phyloP scores from a whole-genome alignment of 108 stramenopile species.

The Aurantiochytrium sp. region DNA sequence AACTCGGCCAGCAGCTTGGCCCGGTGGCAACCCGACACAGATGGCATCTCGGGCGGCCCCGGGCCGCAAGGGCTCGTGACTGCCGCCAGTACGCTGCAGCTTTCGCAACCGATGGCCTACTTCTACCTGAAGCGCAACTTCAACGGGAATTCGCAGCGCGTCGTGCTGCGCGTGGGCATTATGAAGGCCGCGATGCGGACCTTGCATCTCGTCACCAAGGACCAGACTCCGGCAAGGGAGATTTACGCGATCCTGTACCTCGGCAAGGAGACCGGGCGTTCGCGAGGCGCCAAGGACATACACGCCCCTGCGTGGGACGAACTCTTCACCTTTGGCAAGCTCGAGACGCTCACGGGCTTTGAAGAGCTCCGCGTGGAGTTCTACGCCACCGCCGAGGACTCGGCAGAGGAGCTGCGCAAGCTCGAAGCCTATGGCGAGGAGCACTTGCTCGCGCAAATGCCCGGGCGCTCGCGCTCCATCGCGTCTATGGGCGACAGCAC shows the following conservation, averaged over 20 bases:
- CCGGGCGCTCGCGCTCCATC: too few relatives aligned
- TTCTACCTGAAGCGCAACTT: slow-evolving; percentile 16
- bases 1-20: not conserved
- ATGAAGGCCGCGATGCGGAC: not conserved
- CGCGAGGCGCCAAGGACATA: not conserved
- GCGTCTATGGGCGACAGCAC: too few relatives aligned
- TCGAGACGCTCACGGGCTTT: not conserved
- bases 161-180: slow-evolving; percentile 4
- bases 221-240: not conserved
- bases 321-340: slow-evolving; percentile 22
- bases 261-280: not conserved
- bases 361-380: slow-evolving; percentile 11
- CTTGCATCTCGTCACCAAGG: not conserved
- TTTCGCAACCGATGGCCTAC: slow-evolving; percentile 1
- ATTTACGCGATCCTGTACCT: not conserved
- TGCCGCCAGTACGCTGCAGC: not conserved
- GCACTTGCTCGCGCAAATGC: too few relatives aligned
- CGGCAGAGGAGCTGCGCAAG: too few relatives aligned
- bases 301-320: slow-evolving; percentile 7
- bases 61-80: too few relatives aligned
- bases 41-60: too few relatives aligned
- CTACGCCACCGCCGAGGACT: not conserved
- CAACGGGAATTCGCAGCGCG: slow-evolving; percentile 4
- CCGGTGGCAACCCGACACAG: too few relatives aligned
- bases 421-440: too few relatives aligned